A percentile compares a stretch with the other conserved stretches of the same genome.
Evolutionary conservation across 306 rosid genomes (phyloP).

Genomic region (Lotus japonicus): DNA sequence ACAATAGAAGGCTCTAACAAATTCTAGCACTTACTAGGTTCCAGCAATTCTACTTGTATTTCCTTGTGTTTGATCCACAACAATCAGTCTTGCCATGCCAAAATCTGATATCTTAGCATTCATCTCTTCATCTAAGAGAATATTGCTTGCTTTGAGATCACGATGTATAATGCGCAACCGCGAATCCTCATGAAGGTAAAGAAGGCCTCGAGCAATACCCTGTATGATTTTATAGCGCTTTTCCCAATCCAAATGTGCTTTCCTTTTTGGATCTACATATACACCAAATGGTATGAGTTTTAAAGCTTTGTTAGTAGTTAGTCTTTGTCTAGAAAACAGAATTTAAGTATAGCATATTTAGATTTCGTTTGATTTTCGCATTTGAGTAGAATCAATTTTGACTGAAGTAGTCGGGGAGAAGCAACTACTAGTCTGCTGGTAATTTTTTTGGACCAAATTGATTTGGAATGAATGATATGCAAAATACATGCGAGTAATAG

Average conservation of each 20-base stretch:
- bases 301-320: not conserved
- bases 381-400: too few relatives aligned
- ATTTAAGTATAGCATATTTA: too few relatives aligned
- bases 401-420: too few relatives aligned
- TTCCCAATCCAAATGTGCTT: conserved; percentile 18
- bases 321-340: too few relatives aligned
- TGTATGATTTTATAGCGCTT: conserved; percentile 8
- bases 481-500: not conserved
- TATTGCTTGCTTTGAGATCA: conserved; percentile 24
- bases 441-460: too few relatives aligned
- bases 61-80: not conserved
- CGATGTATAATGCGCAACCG: conserved; percentile 12
- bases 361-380: too few relatives aligned
- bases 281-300: not conserved
- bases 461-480: too few relatives aligned
- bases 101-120: conserved; percentile 26
- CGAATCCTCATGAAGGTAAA: conserved; percentile 27
- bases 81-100: conserved; percentile 11
- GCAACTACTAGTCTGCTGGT: too few relatives aligned
- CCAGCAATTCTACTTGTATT: conserved; percentile 10
- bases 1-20: not conserved
- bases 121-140: conserved; percentile 24
- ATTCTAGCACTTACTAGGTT: conserved; percentile 19
- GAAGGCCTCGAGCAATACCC: conserved; percentile 7
- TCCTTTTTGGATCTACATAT: conserved; percentile 1